Percentiles rank a stretch among this genome's conserved stretches.
Conservation (phyloP, 2,329 filamentous ascomycete genomes). For the Macroventuria anomochaeta region DNA sequence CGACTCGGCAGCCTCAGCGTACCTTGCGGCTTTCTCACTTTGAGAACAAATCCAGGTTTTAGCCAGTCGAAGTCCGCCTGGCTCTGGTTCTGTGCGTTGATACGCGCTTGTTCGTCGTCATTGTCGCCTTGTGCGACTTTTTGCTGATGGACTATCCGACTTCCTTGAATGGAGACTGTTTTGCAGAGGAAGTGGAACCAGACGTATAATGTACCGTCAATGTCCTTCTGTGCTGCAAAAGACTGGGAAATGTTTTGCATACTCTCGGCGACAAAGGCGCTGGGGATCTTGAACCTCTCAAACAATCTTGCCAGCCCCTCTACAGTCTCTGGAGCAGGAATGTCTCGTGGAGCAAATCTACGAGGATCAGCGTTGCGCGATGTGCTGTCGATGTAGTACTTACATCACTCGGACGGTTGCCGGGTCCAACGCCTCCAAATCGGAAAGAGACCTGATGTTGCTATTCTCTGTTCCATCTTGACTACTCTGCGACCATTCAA, state of each 20-base stretch:
- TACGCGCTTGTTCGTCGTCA: background rate
- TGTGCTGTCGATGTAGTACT: background rate
- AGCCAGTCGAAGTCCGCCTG: constrained; percentile 36
- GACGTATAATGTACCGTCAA: constrained; percentile 22
- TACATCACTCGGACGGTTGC: constrained; percentile 30
- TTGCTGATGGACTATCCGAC: constrained; percentile 16
- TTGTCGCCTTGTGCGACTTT: background rate
- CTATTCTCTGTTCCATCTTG: constrained; percentile 16
- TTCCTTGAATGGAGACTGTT: constrained; percentile 20
- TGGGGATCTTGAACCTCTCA: constrained; percentile 29
- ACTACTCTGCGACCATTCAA: constrained; percentile 29
- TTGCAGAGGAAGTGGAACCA: constrained; percentile 45
- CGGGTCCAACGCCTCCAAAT: constrained; percentile 12
- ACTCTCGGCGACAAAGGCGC: constrained; percentile 34
- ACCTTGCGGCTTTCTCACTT: constrained; percentile 16
- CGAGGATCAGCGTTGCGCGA: constrained; percentile 1
- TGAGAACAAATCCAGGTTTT: constrained; percentile 36
- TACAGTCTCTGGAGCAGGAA: constrained; percentile 15
- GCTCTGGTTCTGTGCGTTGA: constrained; percentile 17
- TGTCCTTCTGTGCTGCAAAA: constrained; percentile 31
- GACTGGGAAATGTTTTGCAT: constrained; percentile 37
- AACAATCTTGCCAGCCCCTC: constrained; percentile 27
- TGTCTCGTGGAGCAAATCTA: constrained; percentile 36
- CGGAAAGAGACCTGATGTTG: constrained; percentile 6
- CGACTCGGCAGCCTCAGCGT: constrained; percentile 9